These are phyloP conservation scores for Penium margaritaceum DNA, from an alignment of 139 green algal genomes.

Conservation along the genomic window DNA sequence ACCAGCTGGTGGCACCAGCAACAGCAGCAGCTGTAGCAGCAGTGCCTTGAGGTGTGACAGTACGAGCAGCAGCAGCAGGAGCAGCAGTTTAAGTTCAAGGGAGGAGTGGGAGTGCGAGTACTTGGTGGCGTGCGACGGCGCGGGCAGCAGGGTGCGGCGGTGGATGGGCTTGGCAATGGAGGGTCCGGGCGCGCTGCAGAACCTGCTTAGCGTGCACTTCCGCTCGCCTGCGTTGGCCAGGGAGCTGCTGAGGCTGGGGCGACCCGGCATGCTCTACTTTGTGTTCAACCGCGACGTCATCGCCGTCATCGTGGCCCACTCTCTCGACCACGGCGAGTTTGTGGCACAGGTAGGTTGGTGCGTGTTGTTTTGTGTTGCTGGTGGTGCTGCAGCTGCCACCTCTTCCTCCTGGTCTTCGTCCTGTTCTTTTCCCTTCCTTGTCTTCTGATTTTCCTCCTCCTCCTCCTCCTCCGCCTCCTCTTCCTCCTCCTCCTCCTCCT, in stretches of 20 bases:
- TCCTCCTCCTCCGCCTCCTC: not conserved
- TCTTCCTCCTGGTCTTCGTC: not conserved
- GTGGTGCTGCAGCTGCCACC: not conserved
- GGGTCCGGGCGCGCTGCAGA: slow-evolving; percentile 29
- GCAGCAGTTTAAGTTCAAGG: too few relatives aligned
- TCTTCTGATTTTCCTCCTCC: not conserved
- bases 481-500: not conserved
- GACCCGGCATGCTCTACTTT: slow-evolving; percentile 92
- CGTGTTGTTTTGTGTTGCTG: not conserved
- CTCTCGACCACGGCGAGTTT: slow-evolving; percentile 77
- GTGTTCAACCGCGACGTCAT: slow-evolving; percentile 74
- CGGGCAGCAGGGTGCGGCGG: slow-evolving; percentile 26
- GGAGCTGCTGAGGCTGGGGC: slow-evolving; percentile 10
- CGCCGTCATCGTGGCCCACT: slow-evolving; percentile 81
- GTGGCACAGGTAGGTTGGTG: slow-evolving; percentile 70
- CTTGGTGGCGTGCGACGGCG: slow-evolving; percentile 37
- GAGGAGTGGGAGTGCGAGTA: slow-evolving; percentile 31
- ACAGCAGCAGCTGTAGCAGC: not conserved
- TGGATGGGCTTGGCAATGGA: slow-evolving; percentile 27
- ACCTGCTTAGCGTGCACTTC: slow-evolving; percentile 49
- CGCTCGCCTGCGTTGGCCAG: slow-evolving; percentile 7
- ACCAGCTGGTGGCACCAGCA: too few relatives aligned
- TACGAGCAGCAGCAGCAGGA: not conserved
- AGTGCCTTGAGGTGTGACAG: not conserved
- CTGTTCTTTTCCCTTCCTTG: not conserved